Conservation (phyloP, 345 rosid species). For the Ceriops decandra region DNA sequence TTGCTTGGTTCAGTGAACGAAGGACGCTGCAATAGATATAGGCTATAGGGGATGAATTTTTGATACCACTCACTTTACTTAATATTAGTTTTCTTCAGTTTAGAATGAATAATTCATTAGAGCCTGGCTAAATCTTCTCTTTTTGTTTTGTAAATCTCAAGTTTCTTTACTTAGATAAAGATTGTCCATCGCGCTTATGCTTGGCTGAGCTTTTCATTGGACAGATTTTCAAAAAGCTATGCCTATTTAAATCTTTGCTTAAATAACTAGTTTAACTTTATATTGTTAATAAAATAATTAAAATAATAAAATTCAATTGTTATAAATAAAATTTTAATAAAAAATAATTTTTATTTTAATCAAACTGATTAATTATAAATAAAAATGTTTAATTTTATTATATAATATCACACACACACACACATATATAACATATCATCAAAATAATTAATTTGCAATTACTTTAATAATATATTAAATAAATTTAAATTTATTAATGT, state of each 20-base stretch:
- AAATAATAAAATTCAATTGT: too few species aligned
- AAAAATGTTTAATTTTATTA: too few species aligned
- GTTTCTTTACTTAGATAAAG: neutral
- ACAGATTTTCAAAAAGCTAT: slow-evolving; percentile 85
- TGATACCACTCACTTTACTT: neutral
- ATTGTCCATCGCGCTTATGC: neutral
- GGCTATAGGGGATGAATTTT: neutral
- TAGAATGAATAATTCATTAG: neutral
- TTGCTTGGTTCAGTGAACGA: neutral
- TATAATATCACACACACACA: too few species aligned
- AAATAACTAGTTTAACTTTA: slow-evolving; percentile 17
- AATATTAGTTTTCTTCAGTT: neutral
- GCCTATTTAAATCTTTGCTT: slow-evolving; percentile 81
- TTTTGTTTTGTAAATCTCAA: neutral
- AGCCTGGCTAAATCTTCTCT: neutral
- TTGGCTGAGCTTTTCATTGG: neutral
- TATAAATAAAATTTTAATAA: too few species aligned
- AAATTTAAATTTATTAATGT: too few species aligned
- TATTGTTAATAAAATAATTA: too few species aligned
- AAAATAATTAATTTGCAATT: too few species aligned
- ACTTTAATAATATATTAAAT: too few species aligned
- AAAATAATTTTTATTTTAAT: too few species aligned
- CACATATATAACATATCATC: too few species aligned
- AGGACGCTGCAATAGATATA: slow-evolving; percentile 2
- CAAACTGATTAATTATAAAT: too few species aligned